Evolutionary conservation across 805 yeast species (phyloP), one percentile per base, ranked within the genome.

Genomic region (Candida wancherniae): DNA sequence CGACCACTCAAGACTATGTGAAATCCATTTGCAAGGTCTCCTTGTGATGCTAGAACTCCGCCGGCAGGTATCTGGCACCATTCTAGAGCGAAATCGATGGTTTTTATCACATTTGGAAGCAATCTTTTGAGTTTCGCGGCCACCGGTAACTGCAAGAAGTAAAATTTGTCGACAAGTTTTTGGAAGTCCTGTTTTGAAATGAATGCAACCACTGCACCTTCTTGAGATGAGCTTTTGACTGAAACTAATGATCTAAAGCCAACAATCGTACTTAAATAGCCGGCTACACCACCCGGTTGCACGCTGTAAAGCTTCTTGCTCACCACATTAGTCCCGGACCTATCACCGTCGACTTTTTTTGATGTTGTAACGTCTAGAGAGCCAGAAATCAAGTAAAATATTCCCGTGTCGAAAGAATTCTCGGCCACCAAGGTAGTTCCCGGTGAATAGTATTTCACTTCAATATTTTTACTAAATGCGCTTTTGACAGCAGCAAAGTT

Each of bases 21-120:
- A 22, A 90, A 84, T 13, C 96, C 95, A 52, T 86, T 88, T 0
- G 97, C 95, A 12, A 73, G 71, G 31, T 85, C 92, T 2, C 86
- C 94, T 52, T 90, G 92, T 2, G 76, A 70, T 47, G 83, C 86
- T 13, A 92, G 56, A 0, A 80, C 69, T 29, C 80, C 80, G 0
- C 97, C 95, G 2, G 97, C 90, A n/a, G 77, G 77, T 9, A 84
- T 67, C 37, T 86, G 95, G 23, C 88, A 77, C 97, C 97, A 90
- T 55, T 92, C 98, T 30, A 92, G 61, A 0, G 97, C 95, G 56
- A 84, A 85, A 50, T 90, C 97, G 24, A 92, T 73, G 34, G 81
- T 75, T 22, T 83, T 57, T 22, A 90, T 64, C 33, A 82, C 74
- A 17, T 72, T 63, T 17, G 88, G 80, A 22, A 92, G 56, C 2